Evolutionary conservation across 2,329 filamentous ascomycete genomes (phyloP).

Genomic region (Paradendryphiella salina): DNA sequence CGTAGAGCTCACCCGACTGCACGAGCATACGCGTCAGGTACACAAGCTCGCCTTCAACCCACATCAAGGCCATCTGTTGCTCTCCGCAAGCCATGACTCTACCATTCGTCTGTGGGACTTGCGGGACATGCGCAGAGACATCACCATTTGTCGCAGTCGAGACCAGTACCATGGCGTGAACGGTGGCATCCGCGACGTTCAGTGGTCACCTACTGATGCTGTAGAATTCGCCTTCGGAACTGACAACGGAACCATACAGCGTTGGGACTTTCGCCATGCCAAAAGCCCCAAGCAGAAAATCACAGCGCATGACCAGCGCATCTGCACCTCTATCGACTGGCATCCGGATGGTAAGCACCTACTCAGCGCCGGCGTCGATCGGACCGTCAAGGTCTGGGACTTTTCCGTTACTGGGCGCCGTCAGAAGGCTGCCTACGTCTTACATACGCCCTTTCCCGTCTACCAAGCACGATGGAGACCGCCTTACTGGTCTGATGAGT

Average conservation of each 20-base stretch:
- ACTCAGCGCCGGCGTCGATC: constrained; percentile 64
- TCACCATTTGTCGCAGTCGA: constrained; percentile 59
- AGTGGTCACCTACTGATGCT: constrained; percentile 66
- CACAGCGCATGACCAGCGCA: constrained; percentile 61
- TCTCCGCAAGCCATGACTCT: constrained; percentile 67
- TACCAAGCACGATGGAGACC: constrained; percentile 66
- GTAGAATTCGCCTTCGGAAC: constrained; percentile 66
- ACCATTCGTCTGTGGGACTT: constrained; percentile 68
- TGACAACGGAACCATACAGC: constrained; percentile 65
- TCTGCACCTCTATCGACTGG: constrained; percentile 67
- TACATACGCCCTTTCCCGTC: constrained; percentile 65
- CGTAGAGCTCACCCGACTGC: constrained; percentile 63
- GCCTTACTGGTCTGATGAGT: constrained; percentile 59
- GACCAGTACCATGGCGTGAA: constrained; percentile 60
- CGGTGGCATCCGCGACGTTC: constrained; percentile 64
- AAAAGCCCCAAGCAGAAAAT: constrained; percentile 62
- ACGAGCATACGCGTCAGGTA: constrained; percentile 67
- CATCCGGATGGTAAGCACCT: constrained; percentile 68
- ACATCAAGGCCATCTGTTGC: constrained; percentile 60
- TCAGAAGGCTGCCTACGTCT: constrained; percentile 61
- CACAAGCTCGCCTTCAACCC: constrained; percentile 69
- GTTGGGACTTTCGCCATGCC: constrained; percentile 65
- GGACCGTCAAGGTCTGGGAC: constrained; percentile 66
- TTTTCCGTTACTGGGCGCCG: constrained; percentile 60
- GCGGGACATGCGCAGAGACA: constrained; percentile 56